These are phyloP conservation scores for Globisporangium recalcitrans DNA, from an alignment of 352 stramenopile species.

Conservation along the genomic window DNA sequence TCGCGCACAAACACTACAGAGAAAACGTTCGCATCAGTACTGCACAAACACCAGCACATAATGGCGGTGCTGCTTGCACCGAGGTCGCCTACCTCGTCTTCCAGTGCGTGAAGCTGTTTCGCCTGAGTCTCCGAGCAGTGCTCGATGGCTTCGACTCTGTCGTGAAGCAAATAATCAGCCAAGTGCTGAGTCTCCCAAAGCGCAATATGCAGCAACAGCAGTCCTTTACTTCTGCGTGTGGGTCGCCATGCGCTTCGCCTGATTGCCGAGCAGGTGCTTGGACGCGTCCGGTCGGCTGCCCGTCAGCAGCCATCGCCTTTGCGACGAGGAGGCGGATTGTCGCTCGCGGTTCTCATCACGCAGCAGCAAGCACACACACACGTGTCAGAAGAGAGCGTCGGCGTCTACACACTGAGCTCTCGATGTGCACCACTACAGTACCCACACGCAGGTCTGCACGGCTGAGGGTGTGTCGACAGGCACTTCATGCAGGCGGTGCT, in stretches of 20 bases:
- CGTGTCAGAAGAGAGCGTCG: no score
- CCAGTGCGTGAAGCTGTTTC: constrained; percentile 27
- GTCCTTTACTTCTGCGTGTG: neutral
- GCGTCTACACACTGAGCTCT: no score
- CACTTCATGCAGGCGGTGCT: constrained; percentile 40
- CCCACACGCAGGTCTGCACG: constrained; percentile 49
- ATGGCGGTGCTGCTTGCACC: neutral
- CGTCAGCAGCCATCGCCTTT: constrained; percentile 42
- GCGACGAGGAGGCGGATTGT: neutral
- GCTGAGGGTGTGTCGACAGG: constrained; percentile 51
- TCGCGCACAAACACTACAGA: neutral
- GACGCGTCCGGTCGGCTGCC: constrained; percentile 42
- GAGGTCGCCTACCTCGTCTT: constrained; percentile 31
- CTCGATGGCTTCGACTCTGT: constrained; percentile 29
- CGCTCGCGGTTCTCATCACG: constrained; percentile 22
- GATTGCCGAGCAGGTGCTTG: constrained; percentile 35
- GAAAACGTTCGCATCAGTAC: neutral
- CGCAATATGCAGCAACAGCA: neutral
- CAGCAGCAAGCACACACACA: no score
- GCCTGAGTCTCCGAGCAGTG: constrained; percentile 29
- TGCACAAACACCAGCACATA: neutral
- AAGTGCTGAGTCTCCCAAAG: neutral
- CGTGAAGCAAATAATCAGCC: neutral
- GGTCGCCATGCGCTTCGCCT: constrained; percentile 24
- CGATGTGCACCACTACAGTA: no score